Evolutionary conservation across 1,139 yeast genomes (phyloP).

Genomic region (Taphrina confusa): DNA sequence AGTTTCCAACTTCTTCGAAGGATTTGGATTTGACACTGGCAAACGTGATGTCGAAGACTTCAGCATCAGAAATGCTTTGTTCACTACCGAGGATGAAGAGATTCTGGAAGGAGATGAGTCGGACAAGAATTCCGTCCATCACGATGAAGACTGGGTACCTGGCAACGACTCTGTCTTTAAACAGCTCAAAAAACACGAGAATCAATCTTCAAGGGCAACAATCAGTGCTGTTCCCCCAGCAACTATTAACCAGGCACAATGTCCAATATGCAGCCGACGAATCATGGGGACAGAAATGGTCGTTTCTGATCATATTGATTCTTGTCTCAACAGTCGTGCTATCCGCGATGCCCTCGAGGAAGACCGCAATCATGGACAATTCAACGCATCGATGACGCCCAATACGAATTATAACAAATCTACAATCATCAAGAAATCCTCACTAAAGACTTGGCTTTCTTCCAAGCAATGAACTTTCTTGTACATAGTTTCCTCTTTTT

Average conservation of each 20-base stretch:
- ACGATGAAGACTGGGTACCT: conserved; percentile 1
- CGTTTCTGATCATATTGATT: conserved; percentile 9
- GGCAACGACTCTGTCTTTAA: conserved; percentile 17
- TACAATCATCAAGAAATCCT: neutral
- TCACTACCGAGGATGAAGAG: conserved; percentile 27
- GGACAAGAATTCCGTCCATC: neutral
- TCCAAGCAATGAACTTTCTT: neutral
- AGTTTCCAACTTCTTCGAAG: conserved; percentile 7
- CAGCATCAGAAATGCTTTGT: conserved; percentile 14
- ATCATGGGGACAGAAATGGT: neutral
- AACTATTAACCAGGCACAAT: neutral
- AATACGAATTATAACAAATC: no score
- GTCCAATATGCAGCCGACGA: conserved; percentile 26
- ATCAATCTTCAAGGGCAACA: neutral
- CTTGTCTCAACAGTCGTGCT: conserved; percentile 23
- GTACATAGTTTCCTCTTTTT: no score
- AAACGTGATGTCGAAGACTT: neutral
- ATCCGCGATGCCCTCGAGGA: conserved; percentile 18
- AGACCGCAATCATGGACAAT: no score
- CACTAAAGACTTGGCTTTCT: conserved; percentile 2
- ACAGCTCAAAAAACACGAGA: conserved; percentile 18
- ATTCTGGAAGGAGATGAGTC: conserved; percentile 25
- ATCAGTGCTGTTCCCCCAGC: neutral
- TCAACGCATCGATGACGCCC: no score
- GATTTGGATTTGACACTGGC: conserved; percentile 12